Base-by-base conservation (phyloP, 371 early-diverging fungal species). In the Mortierella sp. region DNA sequence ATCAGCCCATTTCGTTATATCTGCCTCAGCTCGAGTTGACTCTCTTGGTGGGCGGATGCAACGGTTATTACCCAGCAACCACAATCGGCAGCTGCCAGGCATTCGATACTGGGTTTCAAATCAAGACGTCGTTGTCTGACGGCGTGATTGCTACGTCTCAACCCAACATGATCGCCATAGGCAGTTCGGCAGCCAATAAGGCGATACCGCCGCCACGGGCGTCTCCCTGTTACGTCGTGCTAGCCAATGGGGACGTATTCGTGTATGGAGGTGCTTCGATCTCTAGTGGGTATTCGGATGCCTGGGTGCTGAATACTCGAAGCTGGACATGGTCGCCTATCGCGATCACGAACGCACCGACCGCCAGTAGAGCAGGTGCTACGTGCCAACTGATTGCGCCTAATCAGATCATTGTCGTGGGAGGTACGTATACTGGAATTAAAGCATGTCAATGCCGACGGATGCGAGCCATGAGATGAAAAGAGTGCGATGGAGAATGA, bases 321-420 rank as follows among this genome's bases (percentile, higher is more conserved):
- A 32, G 27, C n/a, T 32, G 59, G 54, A 44, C 31, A 11, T 53
- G 54, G 54, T 19, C 3, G 4, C 24, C 12, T 3, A n/a, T 51
- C 2, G 0, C 15, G 6, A 37, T 64, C 15, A 6, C 19, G 7
- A 27, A 32, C 1, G 31, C 41, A 2, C 56, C 64, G 4, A 12
- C 27, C 4, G 34, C 23, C 27, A 54, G 53, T 3, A 30, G 67
- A 6, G 54, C 60, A 31, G 53, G 58, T 17, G 59, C 66, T 2
- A 48, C 54, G 7, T 65, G 65, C 27, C 26, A 65, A 28, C 3
- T 39, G 32, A 46, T 59, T 14, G 37, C 46, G 27, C 28, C 32
- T 4, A 41, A 48, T 28, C 54, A 58, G 6, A 37, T 66, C 19
- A 66, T 66, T 41, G 49, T 66, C 39, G 30, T 59, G 47, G 67